A percentile compares a stretch with the other conserved stretches of the same genome.
These are phyloP conservation scores for Globisporangium yorkense DNA, from an alignment of 352 stramenopile species.

Conservation along the genomic window DNA sequence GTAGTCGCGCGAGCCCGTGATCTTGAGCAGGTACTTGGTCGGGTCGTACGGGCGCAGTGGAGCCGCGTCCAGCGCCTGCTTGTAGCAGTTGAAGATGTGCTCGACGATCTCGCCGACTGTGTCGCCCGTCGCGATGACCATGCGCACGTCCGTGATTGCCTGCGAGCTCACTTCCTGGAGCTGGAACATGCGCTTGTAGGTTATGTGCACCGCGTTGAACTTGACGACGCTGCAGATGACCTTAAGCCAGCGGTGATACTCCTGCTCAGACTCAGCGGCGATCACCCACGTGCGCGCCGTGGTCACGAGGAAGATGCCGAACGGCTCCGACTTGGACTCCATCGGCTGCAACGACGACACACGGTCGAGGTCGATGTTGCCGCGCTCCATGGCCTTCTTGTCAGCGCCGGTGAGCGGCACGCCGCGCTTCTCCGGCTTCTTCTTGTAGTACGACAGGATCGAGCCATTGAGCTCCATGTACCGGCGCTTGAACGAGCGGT, in stretches of 20 bases:
- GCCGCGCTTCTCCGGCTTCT: constrained; percentile 77
- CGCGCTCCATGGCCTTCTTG: constrained; percentile 67
- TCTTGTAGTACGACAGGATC: constrained; percentile 81
- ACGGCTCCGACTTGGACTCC: constrained; percentile 55
- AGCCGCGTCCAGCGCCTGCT: constrained; percentile 67
- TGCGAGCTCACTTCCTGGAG: constrained; percentile 80
- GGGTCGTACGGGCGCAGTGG: constrained; percentile 74
- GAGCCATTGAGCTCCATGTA: constrained; percentile 83
- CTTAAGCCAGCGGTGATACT: constrained; percentile 81
- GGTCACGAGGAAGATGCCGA: constrained; percentile 75
- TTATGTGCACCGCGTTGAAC: constrained; percentile 74
- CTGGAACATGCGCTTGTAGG: constrained; percentile 80
- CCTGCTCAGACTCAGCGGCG: constrained; percentile 56
- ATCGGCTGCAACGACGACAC: constrained; percentile 80
- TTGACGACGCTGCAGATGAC: constrained; percentile 73
- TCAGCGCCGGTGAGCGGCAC: constrained; percentile 63
- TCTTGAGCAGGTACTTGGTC: constrained; percentile 79
- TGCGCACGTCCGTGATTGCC: constrained; percentile 80
- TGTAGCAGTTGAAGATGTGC: constrained; percentile 88
- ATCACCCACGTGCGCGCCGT: constrained; percentile 74
- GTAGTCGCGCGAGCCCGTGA: constrained; percentile 82
- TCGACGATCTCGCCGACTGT: constrained; percentile 86
- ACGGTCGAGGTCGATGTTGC: constrained; percentile 71
- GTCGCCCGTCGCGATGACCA: constrained; percentile 76
- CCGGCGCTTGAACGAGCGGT: constrained; percentile 73